phyloP scores from a whole-genome alignment of 306 rosid species.

The Mimosa bimucronata region DNA sequence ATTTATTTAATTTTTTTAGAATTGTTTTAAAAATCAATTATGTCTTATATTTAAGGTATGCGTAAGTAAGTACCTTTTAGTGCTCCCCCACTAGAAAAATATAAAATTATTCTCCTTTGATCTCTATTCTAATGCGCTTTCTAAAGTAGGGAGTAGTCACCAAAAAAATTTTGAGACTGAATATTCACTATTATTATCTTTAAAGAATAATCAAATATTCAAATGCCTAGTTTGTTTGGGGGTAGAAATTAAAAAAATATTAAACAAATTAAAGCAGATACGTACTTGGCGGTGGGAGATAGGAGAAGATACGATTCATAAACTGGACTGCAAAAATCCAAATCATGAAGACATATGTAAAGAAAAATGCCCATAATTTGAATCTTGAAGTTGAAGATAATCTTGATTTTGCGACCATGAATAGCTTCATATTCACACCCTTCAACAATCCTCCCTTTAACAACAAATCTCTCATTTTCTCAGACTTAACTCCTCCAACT shows the following conservation, averaged over 20 bases:
- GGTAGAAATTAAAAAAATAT: neutral
- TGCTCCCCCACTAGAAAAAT: too few species aligned
- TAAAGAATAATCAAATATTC: too few species aligned
- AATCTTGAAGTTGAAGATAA: slow-evolving; percentile 21
- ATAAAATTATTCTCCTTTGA: too few species aligned
- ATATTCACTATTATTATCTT: too few species aligned
- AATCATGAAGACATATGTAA: slow-evolving; percentile 42
- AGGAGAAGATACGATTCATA: slow-evolving; percentile 22
- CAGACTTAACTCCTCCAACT: slow-evolving; percentile 38
- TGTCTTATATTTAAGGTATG: too few species aligned
- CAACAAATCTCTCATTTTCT: slow-evolving; percentile 44
- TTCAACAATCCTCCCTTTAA: slow-evolving; percentile 28
- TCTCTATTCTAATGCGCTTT: too few species aligned
- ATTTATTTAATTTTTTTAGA: too few species aligned
- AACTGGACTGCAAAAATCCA: slow-evolving; percentile 56
- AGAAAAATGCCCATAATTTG: slow-evolving; percentile 53
- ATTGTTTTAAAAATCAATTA: too few species aligned
- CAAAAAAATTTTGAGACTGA: too few species aligned
- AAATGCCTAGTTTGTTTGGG: neutral
- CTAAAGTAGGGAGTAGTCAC: too few species aligned
- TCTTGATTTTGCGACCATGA: slow-evolving; percentile 26
- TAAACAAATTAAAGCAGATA: neutral
- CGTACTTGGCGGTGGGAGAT: slow-evolving; percentile 43
- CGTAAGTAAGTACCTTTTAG: too few species aligned
- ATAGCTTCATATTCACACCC: slow-evolving; percentile 38